A percentile compares a stretch with the other conserved stretches of the same genome.
phyloP scores from a whole-genome alignment of 1,139 yeast genomes.

The Petasospora fabianii region DNA sequence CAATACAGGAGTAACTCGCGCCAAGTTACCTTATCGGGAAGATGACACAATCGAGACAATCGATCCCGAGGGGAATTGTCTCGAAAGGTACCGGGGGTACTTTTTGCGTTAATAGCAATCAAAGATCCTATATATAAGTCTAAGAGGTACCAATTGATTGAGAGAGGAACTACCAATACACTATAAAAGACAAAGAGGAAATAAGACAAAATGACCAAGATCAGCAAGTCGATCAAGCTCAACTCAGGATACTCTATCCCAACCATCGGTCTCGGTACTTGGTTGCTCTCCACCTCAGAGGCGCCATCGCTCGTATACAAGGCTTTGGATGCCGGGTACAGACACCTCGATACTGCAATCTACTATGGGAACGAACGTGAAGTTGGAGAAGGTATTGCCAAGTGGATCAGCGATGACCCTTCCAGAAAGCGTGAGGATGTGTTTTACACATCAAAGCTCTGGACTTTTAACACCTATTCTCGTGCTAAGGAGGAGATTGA shows the following conservation, averaged over 20 bases:
- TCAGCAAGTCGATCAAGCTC: constrained; percentile 26
- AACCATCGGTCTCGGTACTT: constrained; percentile 56
- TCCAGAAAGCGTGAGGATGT: constrained; percentile 48
- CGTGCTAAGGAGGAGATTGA: constrained; percentile 52
- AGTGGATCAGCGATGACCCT: constrained; percentile 52
- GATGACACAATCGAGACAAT: no score
- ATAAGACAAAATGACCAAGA: background rate
- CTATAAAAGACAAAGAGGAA: no score
- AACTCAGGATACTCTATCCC: constrained; percentile 49
- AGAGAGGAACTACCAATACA: no score
- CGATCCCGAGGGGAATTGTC: no score
- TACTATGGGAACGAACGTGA: constrained; percentile 56
- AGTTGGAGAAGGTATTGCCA: constrained; percentile 45
- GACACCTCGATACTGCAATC: constrained; percentile 66
- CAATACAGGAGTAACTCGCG: no score
- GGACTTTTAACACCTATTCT: constrained; percentile 54
- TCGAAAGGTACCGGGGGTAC: no score
- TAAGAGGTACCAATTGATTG: no score
- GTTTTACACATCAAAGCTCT: constrained; percentile 68
- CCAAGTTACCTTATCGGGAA: no score
- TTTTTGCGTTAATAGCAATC: no score
- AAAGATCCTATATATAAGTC: no score
- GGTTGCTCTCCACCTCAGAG: constrained; percentile 39
- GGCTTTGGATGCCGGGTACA: constrained; percentile 61
- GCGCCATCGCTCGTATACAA: constrained; percentile 42